These are phyloP conservation scores for Blastobotrys chiropterorum DNA, from an alignment of 805 yeast genomes.

Conservation along the genomic window DNA sequence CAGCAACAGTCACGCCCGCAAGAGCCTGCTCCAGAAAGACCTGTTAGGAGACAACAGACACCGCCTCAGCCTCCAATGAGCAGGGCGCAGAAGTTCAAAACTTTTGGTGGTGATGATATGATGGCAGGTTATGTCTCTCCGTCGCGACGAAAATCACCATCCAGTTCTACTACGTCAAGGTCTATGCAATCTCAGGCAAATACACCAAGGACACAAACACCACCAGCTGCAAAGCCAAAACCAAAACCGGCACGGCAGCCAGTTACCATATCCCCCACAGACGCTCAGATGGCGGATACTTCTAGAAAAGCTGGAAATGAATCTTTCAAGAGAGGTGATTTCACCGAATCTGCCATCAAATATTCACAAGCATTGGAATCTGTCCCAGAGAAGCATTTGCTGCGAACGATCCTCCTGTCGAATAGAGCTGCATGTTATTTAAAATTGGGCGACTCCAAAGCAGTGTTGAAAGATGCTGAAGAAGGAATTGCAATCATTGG, in stretches of 20 bases:
- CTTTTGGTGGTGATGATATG: constrained; percentile 15
- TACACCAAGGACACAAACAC: constrained; percentile 7
- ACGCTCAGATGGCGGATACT: constrained; percentile 26
- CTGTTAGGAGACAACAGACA: not conserved
- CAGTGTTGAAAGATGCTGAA: constrained; percentile 42
- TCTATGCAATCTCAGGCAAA: constrained; percentile 6
- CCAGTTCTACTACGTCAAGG: constrained; percentile 1
- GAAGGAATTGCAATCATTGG: constrained; percentile 41
- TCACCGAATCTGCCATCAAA: constrained; percentile 51
- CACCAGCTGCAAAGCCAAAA: constrained; percentile 7
- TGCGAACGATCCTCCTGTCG: constrained; percentile 62
- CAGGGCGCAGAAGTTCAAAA: constrained; percentile 21
- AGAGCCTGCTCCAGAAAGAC: not conserved
- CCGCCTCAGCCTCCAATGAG: constrained; percentile 14
- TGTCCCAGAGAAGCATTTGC: constrained; percentile 59
- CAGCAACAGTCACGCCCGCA: not conserved
- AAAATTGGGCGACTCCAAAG: constrained; percentile 64
- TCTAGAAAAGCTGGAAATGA: constrained; percentile 45
- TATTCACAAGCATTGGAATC: constrained; percentile 52
- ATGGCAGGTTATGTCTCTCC: constrained; percentile 13
- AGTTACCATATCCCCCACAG: constrained; percentile 25
- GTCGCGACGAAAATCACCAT: constrained; percentile 12
- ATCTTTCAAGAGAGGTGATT: constrained; percentile 78
- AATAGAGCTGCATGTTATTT: constrained; percentile 64
- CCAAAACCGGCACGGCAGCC: constrained; percentile 12